A percentile compares a stretch with the other conserved stretches of the same genome.
phyloP scores from a whole-genome alignment of 2,329 filamentous ascomycete species.

The Ophiostoma quercus region DNA sequence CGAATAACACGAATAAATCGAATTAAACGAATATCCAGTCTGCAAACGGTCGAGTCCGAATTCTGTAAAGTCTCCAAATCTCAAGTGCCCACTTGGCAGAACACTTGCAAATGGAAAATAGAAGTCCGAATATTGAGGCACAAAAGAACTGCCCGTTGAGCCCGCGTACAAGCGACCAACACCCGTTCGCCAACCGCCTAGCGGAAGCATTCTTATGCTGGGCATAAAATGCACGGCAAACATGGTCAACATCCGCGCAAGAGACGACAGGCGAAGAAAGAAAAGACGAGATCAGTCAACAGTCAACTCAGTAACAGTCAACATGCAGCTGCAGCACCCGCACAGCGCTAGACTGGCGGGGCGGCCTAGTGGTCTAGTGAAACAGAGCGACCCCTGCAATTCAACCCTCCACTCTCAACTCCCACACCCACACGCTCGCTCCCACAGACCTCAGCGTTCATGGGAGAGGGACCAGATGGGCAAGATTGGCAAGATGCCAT shows the following conservation, averaged over 20 bases:
- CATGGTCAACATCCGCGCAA: background rate
- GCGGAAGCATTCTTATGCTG: conserved; percentile 17
- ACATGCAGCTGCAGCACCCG: conserved; percentile 17
- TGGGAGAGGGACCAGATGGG: background rate
- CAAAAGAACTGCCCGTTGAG: conserved; percentile 11
- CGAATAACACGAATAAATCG: background rate
- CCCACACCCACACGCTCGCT: conserved; percentile 13
- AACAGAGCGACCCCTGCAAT: conserved; percentile 49
- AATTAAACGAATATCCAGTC: background rate
- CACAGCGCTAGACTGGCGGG: conserved; percentile 22
- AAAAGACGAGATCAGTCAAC: background rate
- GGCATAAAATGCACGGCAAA: background rate
- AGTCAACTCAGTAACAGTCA: background rate
- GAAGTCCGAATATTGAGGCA: background rate
- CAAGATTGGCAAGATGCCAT: background rate
- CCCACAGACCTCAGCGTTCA: conserved; percentile 12
- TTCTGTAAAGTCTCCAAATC: background rate
- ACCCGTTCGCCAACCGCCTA: conserved; percentile 19
- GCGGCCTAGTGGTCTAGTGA: conserved; percentile 38
- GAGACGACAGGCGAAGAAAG: background rate
- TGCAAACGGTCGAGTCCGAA: background rate
- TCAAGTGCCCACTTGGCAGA: background rate
- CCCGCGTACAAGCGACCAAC: conserved; percentile 17
- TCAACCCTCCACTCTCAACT: conserved; percentile 35
- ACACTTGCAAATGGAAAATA: background rate